Percentiles rank a stretch among this genome's conserved stretches.
Evolutionary conservation across 169 alveolate species (phyloP).

Genomic region (Eimeria sp.): DNA sequence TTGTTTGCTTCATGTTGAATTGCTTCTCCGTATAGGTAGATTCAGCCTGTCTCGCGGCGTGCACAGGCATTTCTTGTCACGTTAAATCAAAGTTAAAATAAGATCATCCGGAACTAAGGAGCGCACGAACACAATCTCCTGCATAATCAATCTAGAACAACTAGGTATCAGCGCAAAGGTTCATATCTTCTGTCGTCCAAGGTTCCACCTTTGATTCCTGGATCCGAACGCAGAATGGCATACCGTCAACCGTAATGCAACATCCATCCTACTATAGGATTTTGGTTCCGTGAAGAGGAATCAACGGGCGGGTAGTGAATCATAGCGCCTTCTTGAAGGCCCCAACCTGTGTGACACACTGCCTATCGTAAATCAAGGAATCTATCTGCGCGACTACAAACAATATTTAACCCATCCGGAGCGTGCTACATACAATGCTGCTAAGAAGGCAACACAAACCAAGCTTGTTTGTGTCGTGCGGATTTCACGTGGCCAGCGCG

Average conservation of each 20-base stretch:
- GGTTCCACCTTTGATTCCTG: no score
- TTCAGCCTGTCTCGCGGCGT: background rate
- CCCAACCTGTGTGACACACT: background rate
- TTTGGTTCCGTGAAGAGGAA: background rate
- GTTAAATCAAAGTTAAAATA: no score
- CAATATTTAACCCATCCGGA: background rate
- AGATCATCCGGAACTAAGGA: no score
- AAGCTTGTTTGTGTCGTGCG: no score
- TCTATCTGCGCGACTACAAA: background rate
- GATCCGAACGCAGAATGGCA: background rate
- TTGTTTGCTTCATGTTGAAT: background rate
- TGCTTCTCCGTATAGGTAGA: background rate
- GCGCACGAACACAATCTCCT: no score
- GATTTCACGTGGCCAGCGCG: background rate
- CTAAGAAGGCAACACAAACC: no score
- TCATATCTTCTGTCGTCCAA: no score
- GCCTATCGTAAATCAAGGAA: background rate
- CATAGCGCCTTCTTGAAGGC: background rate
- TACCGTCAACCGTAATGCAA: no score
- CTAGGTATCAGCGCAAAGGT: no score
- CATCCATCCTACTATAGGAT: background rate
- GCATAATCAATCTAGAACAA: no score
- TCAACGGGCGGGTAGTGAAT: background rate
- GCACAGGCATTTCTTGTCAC: background rate
- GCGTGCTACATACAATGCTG: background rate